Percentiles rank a stretch among this genome's conserved stretches.
These are phyloP conservation scores for Aegilops sharonensis DNA, from an alignment of 176 grass and related monocot genomes.

Conservation along the genomic window DNA sequence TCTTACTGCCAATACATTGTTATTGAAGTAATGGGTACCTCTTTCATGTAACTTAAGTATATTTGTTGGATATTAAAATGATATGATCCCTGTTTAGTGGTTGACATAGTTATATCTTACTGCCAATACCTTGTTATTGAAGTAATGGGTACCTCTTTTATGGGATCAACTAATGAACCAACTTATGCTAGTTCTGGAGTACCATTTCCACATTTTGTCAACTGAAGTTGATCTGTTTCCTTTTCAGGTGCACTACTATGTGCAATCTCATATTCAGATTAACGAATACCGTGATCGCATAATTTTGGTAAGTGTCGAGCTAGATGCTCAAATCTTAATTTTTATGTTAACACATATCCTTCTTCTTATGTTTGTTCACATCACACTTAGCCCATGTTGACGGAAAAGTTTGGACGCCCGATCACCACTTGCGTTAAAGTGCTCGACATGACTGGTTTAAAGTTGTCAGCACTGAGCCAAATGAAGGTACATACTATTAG, in stretches of 20 bases:
- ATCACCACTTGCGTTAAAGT: conserved; percentile 73
- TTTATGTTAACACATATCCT: conserved; percentile 6
- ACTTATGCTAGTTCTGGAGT: neutral
- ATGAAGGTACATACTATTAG: conserved; percentile 66
- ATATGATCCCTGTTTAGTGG: neutral
- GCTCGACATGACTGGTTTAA: conserved; percentile 94
- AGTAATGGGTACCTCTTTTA: neutral
- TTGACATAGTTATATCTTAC: conserved; percentile 9
- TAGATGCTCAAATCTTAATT: neutral
- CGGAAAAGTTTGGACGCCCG: conserved; percentile 56
- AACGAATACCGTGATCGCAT: conserved; percentile 92
- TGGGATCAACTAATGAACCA: conserved; percentile 7
- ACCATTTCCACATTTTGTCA: neutral
- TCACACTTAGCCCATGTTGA: conserved; percentile 54
- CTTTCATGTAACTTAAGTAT: neutral
- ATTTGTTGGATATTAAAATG: neutral
- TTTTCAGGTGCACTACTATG: conserved; percentile 90
- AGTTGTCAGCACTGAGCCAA: conserved; percentile 82
- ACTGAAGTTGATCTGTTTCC: conserved; percentile 26
- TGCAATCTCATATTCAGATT: conserved; percentile 99
- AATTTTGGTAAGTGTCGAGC: conserved; percentile 61
- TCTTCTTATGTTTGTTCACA: conserved; percentile 23
- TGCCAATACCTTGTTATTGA: neutral
- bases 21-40: neutral
- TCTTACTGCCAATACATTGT: neutral